These are phyloP conservation scores for Neurospora tetrasperma DNA, from an alignment of 495 filamentous ascomycete species.

Conservation along the genomic window DNA sequence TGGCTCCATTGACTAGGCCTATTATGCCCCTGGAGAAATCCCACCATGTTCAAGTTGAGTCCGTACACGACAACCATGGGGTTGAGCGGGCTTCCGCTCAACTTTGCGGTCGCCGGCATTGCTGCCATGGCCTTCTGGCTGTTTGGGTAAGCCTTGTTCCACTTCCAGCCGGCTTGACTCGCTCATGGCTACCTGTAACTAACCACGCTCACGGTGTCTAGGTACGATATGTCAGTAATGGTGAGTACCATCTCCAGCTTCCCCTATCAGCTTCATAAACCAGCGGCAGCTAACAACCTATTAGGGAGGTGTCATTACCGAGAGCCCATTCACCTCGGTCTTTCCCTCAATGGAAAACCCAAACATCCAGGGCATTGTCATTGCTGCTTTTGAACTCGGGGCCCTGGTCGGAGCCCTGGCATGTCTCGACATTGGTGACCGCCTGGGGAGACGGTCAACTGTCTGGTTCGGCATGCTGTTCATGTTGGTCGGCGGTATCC, in stretches of 20 bases:
- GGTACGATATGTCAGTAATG: background rate
- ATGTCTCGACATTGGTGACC: conserved; percentile 46
- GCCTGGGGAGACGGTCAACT: conserved; percentile 40
- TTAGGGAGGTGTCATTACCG: background rate
- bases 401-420: conserved; percentile 50
- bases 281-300: background rate
- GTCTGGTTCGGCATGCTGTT: conserved; percentile 41
- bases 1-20: background rate
- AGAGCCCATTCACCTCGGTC: background rate
- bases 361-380: conserved; percentile 26
- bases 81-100: background rate
- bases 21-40: background rate
- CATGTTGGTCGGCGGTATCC: conserved; percentile 46
- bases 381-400: conserved; percentile 47
- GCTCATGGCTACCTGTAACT: too few relatives aligned
- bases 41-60: background rate
- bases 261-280: background rate
- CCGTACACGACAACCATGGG: background rate
- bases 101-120: background rate
- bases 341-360: background rate
- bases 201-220: too few relatives aligned
- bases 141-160: background rate
- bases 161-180: too few relatives aligned
- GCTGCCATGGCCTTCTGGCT: background rate
- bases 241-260: background rate